phyloP scores from a whole-genome alignment of 163 green algal genomes.

The Scenedesmus sp. region DNA sequence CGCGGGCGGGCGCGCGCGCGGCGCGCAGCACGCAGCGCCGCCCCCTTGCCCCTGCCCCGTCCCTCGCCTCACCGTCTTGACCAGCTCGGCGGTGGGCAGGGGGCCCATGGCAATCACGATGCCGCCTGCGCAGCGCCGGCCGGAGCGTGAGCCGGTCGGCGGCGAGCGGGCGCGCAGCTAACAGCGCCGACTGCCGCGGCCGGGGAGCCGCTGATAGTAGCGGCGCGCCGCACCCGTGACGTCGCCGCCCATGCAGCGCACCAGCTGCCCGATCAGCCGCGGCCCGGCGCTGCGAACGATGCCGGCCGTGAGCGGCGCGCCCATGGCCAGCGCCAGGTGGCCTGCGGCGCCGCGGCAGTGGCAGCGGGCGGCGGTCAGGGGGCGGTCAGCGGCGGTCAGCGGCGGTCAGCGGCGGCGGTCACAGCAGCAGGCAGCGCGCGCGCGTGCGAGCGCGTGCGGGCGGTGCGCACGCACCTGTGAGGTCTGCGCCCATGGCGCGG shows the following conservation, averaged over 20 bases:
- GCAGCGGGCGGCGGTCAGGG: too few species aligned
- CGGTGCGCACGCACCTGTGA: constrained; percentile 20
- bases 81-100: not conserved
- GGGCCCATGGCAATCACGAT: constrained; percentile 41
- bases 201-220: too few species aligned
- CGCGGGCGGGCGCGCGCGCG: too few species aligned
- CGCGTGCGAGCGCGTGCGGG: not conserved
- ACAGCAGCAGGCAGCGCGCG: not conserved
- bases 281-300: constrained; percentile 24
- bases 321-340: constrained; percentile 33
- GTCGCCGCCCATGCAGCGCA: not conserved
- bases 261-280: constrained; percentile 19
- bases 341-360: constrained; percentile 13
- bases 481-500: constrained; percentile 24
- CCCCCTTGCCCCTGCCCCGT: too few species aligned
- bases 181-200: too few species aligned
- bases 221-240: not conserved
- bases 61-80: too few species aligned
- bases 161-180: too few species aligned
- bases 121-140: constrained; percentile 32
- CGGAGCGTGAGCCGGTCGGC: too few species aligned
- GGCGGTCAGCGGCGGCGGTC: too few species aligned
- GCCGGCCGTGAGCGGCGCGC: constrained; percentile 10
- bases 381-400: too few species aligned
- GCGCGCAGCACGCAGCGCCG: too few species aligned